Percentiles rank a stretch among this genome's conserved stretches.
Conservation (phyloP, 352 stramenopile species). For the Globisporangium emineosum region DNA sequence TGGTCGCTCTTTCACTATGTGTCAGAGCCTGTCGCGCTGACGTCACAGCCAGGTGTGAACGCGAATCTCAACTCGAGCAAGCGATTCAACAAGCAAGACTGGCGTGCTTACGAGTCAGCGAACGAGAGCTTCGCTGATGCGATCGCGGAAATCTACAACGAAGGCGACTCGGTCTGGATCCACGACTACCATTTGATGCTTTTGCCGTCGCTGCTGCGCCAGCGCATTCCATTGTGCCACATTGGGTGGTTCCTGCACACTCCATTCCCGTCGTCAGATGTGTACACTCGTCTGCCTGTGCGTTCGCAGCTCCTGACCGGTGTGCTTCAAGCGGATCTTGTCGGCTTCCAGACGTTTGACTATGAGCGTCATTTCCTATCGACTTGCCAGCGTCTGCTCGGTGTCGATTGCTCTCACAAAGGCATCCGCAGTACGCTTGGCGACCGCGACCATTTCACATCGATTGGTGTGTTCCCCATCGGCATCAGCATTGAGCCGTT, state of each 20-base stretch:
- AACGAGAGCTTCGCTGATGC: constrained; percentile 86
- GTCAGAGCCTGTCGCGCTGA: constrained; percentile 60
- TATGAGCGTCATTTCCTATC: constrained; percentile 87
- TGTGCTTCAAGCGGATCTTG: constrained; percentile 79
- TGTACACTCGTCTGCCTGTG: constrained; percentile 83
- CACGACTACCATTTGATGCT: constrained; percentile 91
- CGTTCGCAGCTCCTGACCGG: constrained; percentile 71
- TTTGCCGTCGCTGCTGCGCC: constrained; percentile 77
- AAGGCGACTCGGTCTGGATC: constrained; percentile 87
- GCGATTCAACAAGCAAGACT: constrained; percentile 87
- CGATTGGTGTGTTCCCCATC: constrained; percentile 85
- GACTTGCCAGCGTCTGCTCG: constrained; percentile 73
- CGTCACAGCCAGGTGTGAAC: constrained; percentile 32
- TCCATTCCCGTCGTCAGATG: constrained; percentile 83
- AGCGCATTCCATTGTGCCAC: constrained; percentile 62
- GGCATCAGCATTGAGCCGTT: constrained; percentile 86
- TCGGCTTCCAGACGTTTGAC: constrained; percentile 90
- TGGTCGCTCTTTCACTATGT: constrained; percentile 92
- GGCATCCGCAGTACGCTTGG: constrained; percentile 66
- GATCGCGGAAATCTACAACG: constrained; percentile 84
- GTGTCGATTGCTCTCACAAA: constrained; percentile 69
- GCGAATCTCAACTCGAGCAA: constrained; percentile 54
- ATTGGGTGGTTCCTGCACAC: constrained; percentile 90
- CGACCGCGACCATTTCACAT: constrained; percentile 84
- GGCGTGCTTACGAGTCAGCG: constrained; percentile 84